phyloP scores from a whole-genome alignment of 108 stramenopile species.

The Cyclostephanos tholiformis region DNA sequence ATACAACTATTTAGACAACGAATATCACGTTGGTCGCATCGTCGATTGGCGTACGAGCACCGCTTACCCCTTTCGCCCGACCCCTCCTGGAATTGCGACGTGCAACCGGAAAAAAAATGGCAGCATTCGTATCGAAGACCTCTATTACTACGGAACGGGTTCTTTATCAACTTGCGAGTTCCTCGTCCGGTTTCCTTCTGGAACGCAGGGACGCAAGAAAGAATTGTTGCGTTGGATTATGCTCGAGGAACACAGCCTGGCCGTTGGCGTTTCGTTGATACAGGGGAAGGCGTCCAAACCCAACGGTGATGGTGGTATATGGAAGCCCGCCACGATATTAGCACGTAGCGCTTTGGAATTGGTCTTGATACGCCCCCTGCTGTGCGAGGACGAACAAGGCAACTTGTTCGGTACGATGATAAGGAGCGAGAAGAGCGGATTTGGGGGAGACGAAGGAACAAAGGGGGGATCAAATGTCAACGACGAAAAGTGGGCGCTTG shows the following conservation, averaged over 20 bases:
- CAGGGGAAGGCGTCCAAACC: constrained; percentile 42
- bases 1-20: constrained; percentile 66
- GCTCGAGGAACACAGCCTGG: constrained; percentile 78
- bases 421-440: not conserved
- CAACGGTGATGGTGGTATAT: constrained; percentile 22
- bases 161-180: constrained; percentile 54
- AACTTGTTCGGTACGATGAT: constrained; percentile 42
- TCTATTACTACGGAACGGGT: constrained; percentile 48
- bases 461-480: not conserved
- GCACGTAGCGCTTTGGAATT: constrained; percentile 68
- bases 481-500: constrained; percentile 31
- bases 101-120: not conserved
- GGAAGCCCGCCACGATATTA: constrained; percentile 66
- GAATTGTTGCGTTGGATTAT: constrained; percentile 66
- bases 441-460: not conserved
- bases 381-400: constrained; percentile 51
- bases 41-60: constrained; percentile 52
- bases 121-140: constrained; percentile 17
- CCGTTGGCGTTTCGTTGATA: constrained; percentile 56
- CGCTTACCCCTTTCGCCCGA: constrained; percentile 20
- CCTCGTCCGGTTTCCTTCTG: constrained; percentile 73
- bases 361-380: constrained; percentile 43
- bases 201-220: constrained; percentile 61
- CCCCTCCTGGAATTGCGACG: not conserved
- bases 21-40: constrained; percentile 78